Percentiles rank a stretch among this genome's conserved stretches.
Conservation (phyloP, 2,329 filamentous ascomycete species). For the Trichoderma sp. region DNA sequence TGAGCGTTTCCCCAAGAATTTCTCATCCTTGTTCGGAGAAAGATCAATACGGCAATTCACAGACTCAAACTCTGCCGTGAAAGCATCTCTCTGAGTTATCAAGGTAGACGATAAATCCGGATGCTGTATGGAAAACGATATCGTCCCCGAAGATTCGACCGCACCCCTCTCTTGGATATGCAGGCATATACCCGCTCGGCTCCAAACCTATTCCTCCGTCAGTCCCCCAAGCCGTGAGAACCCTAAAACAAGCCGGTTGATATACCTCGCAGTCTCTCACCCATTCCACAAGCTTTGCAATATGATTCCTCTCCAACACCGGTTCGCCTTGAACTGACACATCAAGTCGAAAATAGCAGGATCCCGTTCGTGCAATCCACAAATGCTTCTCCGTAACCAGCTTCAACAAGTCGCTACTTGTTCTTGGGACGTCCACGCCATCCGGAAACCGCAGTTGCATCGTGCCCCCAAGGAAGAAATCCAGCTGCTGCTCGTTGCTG, state of each 20-base stretch:
- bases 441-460: conserved; percentile 30
- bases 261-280: conserved; percentile 30
- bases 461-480: conserved; percentile 27
- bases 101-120: conserved; percentile 33
- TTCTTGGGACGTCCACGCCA: conserved; percentile 16
- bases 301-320: conserved; percentile 15
- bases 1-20: background rate
- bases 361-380: conserved; percentile 34
- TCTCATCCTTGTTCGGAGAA: background rate
- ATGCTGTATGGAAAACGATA: conserved; percentile 38
- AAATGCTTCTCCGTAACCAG: conserved; percentile 27
- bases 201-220: conserved; percentile 30
- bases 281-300: conserved; percentile 22
- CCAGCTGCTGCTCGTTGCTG: conserved; percentile 25
- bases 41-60: conserved; percentile 30
- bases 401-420: conserved; percentile 26
- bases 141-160: conserved; percentile 21
- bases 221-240: background rate
- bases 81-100: conserved; percentile 28
- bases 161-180: conserved; percentile 20
- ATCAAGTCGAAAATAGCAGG: conserved; percentile 31
- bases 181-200: conserved; percentile 31
- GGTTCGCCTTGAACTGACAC: conserved; percentile 25
- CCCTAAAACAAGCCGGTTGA: background rate
- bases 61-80: conserved; percentile 28